Evolutionary conservation across 805 yeast species (phyloP).

Genomic region (Yarrowia sp.): DNA sequence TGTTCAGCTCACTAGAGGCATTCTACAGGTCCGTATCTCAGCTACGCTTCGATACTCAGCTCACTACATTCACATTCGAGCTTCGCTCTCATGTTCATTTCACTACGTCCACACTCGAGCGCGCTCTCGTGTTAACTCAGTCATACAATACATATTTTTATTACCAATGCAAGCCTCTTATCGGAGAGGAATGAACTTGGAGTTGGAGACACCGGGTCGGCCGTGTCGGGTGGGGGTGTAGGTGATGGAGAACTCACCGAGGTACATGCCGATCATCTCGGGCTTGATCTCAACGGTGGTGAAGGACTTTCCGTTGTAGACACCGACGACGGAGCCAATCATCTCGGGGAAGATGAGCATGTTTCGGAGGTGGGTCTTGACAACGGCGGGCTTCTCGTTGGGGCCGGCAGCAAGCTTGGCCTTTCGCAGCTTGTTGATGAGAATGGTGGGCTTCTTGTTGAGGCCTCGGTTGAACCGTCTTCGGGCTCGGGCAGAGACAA

Average conservation of each 20-base stretch:
- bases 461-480: conserved; percentile 99
- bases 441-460: conserved; percentile 92
- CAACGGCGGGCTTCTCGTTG: conserved; percentile 96
- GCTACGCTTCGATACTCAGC: no score
- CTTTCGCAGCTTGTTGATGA: conserved; percentile 96
- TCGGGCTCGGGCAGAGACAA: conserved; percentile 98
- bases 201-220: conserved; percentile 82
- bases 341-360: conserved; percentile 99
- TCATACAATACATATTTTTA: conserved; percentile 35
- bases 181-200: conserved; percentile 79
- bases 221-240: conserved; percentile 99
- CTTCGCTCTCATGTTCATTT: no score
- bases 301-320: conserved; percentile 99
- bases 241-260: conserved; percentile 99
- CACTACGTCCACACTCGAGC: no score
- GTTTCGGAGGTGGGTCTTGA: conserved; percentile 99
- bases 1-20: no score
- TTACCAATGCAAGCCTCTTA: conserved; percentile 45
- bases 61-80: no score
- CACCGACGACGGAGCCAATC: conserved; percentile 98
- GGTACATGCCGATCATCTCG: conserved; percentile 99
- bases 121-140: no score
- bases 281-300: conserved; percentile 98
- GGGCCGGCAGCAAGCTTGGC: conserved; percentile 81
- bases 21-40: no score